Conservation (phyloP, 768 basidiomycete species). For the Agaricus subrufescens region DNA sequence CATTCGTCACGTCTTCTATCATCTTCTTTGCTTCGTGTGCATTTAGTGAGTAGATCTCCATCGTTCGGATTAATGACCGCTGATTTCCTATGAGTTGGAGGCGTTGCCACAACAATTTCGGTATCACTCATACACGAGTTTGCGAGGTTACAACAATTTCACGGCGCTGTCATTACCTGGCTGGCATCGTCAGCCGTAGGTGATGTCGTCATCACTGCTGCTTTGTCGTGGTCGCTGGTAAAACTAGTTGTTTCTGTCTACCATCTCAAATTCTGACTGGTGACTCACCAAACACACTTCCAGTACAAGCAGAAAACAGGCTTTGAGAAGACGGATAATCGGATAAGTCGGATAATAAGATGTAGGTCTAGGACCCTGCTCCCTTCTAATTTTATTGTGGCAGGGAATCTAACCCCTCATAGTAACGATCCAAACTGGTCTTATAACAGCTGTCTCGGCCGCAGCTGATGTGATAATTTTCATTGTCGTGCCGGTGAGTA, state of each 20-base stretch:
- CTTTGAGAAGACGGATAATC: constrained; percentile 36
- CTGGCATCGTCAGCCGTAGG: constrained; percentile 36
- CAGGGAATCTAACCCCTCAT: background rate
- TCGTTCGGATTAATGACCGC: background rate
- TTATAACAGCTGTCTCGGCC: constrained; percentile 27
- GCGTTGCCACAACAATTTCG: constrained; percentile 2
- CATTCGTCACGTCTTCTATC: constrained; percentile 22
- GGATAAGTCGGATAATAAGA: constrained; percentile 28
- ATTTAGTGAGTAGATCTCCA: constrained; percentile 20
- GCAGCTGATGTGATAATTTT: constrained; percentile 25
- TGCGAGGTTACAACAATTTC: too few species aligned
- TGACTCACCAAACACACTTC: constrained; percentile 12
- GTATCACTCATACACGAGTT: constrained; percentile 4
- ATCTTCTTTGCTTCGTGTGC: constrained; percentile 23
- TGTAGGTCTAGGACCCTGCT: background rate
- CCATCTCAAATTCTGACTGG: constrained; percentile 21
- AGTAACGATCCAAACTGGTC: constrained; percentile 41
- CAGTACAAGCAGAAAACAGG: constrained; percentile 34
- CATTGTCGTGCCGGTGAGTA: constrained; percentile 17
- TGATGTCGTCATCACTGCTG: constrained; percentile 41
- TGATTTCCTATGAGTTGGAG: background rate
- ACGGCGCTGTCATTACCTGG: constrained; percentile 34
- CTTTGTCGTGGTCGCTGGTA: constrained; percentile 39
- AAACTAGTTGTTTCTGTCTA: constrained; percentile 7
- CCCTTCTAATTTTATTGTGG: background rate